A percentile compares a stretch with the other conserved stretches of the same genome.
Conservation (phyloP, 768 basidiomycete genomes). For the Tulasnella sp. region DNA sequence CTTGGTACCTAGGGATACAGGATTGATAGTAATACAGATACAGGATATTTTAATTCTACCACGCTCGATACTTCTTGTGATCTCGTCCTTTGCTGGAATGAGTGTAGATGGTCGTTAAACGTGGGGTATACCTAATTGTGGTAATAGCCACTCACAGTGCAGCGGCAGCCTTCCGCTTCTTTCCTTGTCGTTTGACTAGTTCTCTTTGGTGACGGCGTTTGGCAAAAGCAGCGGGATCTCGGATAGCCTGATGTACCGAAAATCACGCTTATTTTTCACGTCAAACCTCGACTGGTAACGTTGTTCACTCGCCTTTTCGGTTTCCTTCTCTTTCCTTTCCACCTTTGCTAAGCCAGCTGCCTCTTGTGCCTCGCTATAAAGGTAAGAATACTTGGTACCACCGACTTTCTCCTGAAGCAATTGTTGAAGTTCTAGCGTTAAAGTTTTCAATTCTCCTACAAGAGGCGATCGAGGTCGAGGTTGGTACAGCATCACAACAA, state of each 20-base stretch:
- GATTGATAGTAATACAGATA: neutral
- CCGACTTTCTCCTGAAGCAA: slow-evolving; percentile 85
- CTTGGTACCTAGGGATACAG: neutral
- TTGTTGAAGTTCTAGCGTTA: slow-evolving; percentile 79
- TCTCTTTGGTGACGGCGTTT: neutral
- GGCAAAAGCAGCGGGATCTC: slow-evolving; percentile 1
- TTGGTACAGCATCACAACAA: neutral
- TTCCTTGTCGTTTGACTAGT: neutral
- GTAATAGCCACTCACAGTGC: neutral
- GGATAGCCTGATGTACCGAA: neutral
- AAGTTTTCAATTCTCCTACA: slow-evolving; percentile 75
- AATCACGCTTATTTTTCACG: neutral
- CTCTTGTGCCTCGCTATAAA: slow-evolving; percentile 79
- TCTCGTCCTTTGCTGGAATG: slow-evolving; percentile 14
- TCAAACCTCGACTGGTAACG: neutral
- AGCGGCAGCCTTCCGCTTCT: slow-evolving; percentile 5
- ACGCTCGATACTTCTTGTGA: slow-evolving; percentile 3
- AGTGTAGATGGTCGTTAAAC: neutral
- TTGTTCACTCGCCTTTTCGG: slow-evolving; percentile 31
- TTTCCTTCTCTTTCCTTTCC: slow-evolving; percentile 63
- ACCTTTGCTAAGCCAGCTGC: slow-evolving; percentile 60
- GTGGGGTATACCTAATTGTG: neutral
- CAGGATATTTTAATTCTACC: neutral
- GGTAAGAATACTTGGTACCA: slow-evolving; percentile 71
- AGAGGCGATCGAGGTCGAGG: neutral